These are phyloP conservation scores for Scheffersomyces illinoinensis DNA, from an alignment of 1,139 yeast species.

Conservation along the genomic window DNA sequence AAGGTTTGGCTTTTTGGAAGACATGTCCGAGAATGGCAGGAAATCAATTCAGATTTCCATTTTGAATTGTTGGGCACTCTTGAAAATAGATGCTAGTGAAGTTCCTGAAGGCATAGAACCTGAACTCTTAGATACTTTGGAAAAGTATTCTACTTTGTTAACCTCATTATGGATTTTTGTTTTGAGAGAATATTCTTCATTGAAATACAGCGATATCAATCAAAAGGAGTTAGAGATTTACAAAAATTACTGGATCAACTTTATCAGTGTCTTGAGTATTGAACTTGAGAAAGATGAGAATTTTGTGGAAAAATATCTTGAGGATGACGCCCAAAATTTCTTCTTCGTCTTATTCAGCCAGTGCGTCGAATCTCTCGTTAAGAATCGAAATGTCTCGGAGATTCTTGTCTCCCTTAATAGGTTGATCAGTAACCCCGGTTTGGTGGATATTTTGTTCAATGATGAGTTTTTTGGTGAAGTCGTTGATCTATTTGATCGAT, in stretches of 20 bases:
- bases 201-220: conserved; percentile 53
- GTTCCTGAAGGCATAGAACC: conserved; percentile 29
- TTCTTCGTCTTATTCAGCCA: conserved; percentile 82
- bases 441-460: conserved; percentile 62
- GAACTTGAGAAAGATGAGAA: conserved; percentile 55
- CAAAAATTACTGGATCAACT: conserved; percentile 73
- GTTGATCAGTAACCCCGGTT: conserved; percentile 56
- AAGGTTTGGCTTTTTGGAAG: conserved; percentile 44
- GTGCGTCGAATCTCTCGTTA: conserved; percentile 73
- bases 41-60: conserved; percentile 69
- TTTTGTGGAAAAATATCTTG: conserved; percentile 45
- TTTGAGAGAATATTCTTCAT: conserved; percentile 70
- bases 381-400: conserved; percentile 35
- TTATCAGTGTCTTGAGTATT: conserved; percentile 74
- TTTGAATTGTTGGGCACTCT: conserved; percentile 86
- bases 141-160: conserved; percentile 59
- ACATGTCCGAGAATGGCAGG: conserved; percentile 54
- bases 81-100: conserved; percentile 52
- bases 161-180: conserved; percentile 80
- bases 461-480: conserved; percentile 76
- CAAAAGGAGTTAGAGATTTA: conserved; percentile 59
- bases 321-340: conserved; percentile 70
- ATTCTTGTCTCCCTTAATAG: conserved; percentile 57
- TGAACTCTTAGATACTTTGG: conserved; percentile 46
- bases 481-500: conserved; percentile 72